Percentiles rank a stretch among this genome's conserved stretches.
phyloP scores from a whole-genome alignment of 2,329 filamentous ascomycete genomes.

The Penicillium polonicum region DNA sequence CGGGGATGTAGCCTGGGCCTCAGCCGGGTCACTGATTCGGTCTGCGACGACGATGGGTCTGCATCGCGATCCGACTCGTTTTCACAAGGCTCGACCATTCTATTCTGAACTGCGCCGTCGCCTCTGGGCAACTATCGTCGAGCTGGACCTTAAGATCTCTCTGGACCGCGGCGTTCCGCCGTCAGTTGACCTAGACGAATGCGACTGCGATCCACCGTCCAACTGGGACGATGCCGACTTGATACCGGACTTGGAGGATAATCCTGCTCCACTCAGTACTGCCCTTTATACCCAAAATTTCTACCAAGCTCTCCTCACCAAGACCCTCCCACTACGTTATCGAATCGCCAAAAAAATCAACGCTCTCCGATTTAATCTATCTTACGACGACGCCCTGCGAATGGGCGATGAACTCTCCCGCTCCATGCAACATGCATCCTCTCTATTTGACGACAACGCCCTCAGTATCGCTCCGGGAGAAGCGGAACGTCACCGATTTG shows the following conservation, averaged over 20 bases:
- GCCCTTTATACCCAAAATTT: constrained; percentile 26
- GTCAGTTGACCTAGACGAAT: constrained; percentile 36
- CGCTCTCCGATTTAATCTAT: constrained; percentile 29
- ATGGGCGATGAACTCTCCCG: constrained; percentile 31
- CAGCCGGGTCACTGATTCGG: constrained; percentile 41
- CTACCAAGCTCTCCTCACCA: constrained; percentile 31
- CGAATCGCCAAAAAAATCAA: constrained; percentile 34
- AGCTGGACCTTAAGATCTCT: constrained; percentile 42
- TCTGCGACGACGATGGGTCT: constrained; percentile 46
- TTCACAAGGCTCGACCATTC: constrained; percentile 35
- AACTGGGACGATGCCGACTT: constrained; percentile 42
- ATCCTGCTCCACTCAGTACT: constrained; percentile 19
- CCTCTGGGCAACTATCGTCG: constrained; percentile 47
- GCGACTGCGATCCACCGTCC: constrained; percentile 38
- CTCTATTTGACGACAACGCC: constrained; percentile 25
- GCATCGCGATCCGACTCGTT: constrained; percentile 40
- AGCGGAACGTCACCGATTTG: constrained; percentile 25
- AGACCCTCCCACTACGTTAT: constrained; percentile 30
- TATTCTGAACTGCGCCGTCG: constrained; percentile 48
- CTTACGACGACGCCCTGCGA: constrained; percentile 35
- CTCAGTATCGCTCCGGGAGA: constrained; percentile 6
- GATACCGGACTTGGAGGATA: constrained; percentile 26
- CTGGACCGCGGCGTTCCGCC: constrained; percentile 37
- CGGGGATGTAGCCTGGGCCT: constrained; percentile 37
- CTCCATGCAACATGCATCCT: constrained; percentile 24